Evolutionary conservation across 2,329 filamentous ascomycete genomes (phyloP), one percentile per base, ranked within the genome.

Genomic region (Fusarium dimerum): DNA sequence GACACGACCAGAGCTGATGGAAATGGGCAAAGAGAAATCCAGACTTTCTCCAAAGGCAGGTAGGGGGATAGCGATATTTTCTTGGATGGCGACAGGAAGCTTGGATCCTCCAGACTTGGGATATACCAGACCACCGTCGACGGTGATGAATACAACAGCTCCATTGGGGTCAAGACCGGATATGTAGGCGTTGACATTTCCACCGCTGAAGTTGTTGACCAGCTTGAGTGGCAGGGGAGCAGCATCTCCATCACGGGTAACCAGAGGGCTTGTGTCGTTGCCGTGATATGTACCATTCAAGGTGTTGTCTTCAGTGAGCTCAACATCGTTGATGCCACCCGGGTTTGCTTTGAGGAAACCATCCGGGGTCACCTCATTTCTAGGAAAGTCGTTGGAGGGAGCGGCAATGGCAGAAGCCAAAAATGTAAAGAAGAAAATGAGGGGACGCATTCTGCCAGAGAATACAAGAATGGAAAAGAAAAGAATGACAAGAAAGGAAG

Each of bases 61-160:
- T 1, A 81, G 67, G 1, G 72, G 65, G 48, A 81, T 79, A 7
- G 74, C 72, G 43, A 79, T 66, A 48, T 76, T 66, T n/a, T 68
- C 58, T 1, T 50, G 51, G 48, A 81, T 66, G 8, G 66, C 55
- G 1, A 73, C 66, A 1, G 77, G 77, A 2, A 57, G 52, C 0
- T 44, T 52, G 2, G 71, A 71, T 1, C 68, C 66, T 7, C 66
- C 66, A 4, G 74, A 70, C 40, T 65, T 69, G 3, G 77, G 78
- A 50, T 79, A 79, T 34, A 73, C 69, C 47, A 75, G 68, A 1
- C 55, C 64, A 11, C 76, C 76, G 41, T 76, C 68, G 2, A 70
- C 60, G n/a, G 59, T 61, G 8, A 80, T 60, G 51, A 80, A 77
- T 29, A 79, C 76, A 7, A 79, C 67, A 3, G 62, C 59, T 1